Evolutionary conservation across 2,329 filamentous ascomycete species (phyloP), one percentile per base, ranked within the genome.

Genomic region (Falciphora oryzae): DNA sequence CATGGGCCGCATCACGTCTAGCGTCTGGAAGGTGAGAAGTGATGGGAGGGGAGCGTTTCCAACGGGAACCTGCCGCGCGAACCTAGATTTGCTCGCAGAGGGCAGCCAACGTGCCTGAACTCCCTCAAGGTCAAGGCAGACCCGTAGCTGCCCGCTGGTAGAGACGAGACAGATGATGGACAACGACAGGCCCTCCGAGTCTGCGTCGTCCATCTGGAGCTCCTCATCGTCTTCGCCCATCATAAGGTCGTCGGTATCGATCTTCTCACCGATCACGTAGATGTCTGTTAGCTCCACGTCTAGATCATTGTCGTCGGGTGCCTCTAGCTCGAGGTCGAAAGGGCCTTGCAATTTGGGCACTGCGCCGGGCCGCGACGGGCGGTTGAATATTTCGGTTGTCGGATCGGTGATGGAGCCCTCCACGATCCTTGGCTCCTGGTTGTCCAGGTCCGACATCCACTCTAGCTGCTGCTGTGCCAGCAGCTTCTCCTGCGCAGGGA

Each of bases 91-190:
- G 69, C 77, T 79, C 65, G 81, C 83, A 8, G 84, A 83, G 1
- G 85, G 85, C 27, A 89, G 75, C 86, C 86, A 89, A 71, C 88
- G 83, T n/a, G 86, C 86, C 71, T 89, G 83, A 22, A 88, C 80
- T 1, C 85, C 85, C 13, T 87, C 82, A 2, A 86, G 69, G 68
- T 89, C 86, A 16, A 89, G 77, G 68, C 85, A 88, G 53, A 89
- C 77, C 58, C 85, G 81, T 65, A 88, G 77, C 70, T 85, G 84
- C 4, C 86, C 86, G 68, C 83, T 87, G 3, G 81, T 84, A 1
- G 85, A 85, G 1, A 89, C 76, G 11, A 89, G 73, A 70, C 86
- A 88, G 59, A 89, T 72, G 38, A 88, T 76, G 5, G 83, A 79
- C 31, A 89, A 75, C 1, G 86, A 89, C 25, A 88, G 74, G 5